Evolutionary conservation across 305 asterid genomes (phyloP).

Genomic region (Fraxinus latifolia): DNA sequence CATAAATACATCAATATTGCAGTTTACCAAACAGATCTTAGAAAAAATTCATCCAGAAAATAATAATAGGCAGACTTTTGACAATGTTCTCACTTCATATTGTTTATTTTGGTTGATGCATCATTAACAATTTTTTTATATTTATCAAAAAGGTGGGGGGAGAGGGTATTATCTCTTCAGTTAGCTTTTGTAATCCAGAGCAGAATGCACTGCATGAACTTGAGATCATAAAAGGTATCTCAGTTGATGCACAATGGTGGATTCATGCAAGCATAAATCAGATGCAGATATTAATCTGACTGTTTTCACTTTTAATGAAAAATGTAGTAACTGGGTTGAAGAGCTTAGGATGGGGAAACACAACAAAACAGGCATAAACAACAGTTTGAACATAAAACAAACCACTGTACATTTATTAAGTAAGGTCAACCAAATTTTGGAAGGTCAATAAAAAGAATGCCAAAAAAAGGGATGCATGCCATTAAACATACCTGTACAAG

Average conservation of each 20-base stretch:
- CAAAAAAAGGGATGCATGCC: background rate
- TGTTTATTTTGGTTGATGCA: background rate
- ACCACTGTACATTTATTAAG: background rate
- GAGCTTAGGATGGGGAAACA: background rate
- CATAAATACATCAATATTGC: background rate
- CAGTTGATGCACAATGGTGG: background rate
- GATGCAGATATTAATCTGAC: background rate
- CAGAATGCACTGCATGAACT: background rate
- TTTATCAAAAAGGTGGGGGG: background rate
- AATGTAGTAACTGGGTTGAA: background rate
- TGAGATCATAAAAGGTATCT: background rate
- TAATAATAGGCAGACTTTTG: background rate
- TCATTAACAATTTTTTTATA: background rate
- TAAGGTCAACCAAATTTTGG: background rate
- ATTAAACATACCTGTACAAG: conserved; percentile 72
- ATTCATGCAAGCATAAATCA: background rate
- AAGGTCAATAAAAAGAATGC: conserved; percentile 11
- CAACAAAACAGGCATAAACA: background rate
- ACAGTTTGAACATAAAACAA: background rate
- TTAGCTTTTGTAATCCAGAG: background rate
- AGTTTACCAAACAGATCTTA: background rate
- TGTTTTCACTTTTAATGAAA: background rate
- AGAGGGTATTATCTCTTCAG: background rate
- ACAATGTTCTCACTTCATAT: background rate
- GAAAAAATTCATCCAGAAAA: background rate